These are phyloP conservation scores for Bonia amplexicaulis DNA, from an alignment of 176 grass and related monocot genomes.

Conservation along the genomic window DNA sequence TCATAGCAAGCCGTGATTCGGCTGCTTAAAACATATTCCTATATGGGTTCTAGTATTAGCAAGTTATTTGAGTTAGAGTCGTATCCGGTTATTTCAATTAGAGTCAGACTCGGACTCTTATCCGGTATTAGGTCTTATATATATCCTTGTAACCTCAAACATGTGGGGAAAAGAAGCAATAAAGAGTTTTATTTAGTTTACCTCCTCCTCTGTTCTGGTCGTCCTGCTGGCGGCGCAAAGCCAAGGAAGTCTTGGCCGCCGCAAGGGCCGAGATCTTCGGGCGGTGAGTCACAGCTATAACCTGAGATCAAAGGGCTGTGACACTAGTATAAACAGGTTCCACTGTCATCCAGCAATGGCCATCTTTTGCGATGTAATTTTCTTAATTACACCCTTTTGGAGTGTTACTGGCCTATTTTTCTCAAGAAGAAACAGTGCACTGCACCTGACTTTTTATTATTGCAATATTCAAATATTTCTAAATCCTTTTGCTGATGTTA, in stretches of 20 bases:
- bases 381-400: conserved; percentile 4
- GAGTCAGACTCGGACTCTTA: no score
- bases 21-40: no score
- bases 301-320: no score
- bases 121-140: no score
- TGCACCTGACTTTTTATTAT: conserved; percentile 13
- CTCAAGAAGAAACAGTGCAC: background rate
- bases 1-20: no score
- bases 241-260: fast-evolving
- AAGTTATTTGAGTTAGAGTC: no score
- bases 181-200: no score
- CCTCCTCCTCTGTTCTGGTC: fast-evolving
- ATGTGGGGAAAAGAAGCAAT: no score
- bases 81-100: no score
- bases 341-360: conserved; percentile 15
- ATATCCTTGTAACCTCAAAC: no score
- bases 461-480: conserved; percentile 4
- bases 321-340: background rate
- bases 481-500: conserved; percentile 29
- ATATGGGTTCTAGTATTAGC: no score
- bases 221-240: no score
- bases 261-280: fast-evolving
- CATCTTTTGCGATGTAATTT: background rate
- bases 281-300: fast-evolving
- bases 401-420: background rate